These are phyloP conservation scores for Daldinia loculata DNA, from an alignment of 495 filamentous ascomycete species.

Conservation along the genomic window DNA sequence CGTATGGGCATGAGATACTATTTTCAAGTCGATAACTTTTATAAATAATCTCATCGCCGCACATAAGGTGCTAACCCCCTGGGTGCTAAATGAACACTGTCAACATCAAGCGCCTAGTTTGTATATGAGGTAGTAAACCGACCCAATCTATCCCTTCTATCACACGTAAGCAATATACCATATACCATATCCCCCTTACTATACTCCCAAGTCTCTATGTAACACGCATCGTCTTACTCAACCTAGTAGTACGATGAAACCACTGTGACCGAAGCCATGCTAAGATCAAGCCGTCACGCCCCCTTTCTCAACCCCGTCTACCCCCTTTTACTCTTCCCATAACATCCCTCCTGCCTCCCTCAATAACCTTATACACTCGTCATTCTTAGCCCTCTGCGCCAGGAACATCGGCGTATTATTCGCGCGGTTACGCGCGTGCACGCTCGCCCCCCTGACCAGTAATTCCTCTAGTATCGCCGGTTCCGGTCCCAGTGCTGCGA, in stretches of 20 bases:
- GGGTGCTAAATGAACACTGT: neutral
- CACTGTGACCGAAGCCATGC: too few species aligned
- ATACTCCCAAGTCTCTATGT: neutral
- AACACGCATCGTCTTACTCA: neutral
- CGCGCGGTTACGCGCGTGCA: constrained; percentile 82
- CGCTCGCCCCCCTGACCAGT: constrained; percentile 79
- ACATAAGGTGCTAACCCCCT: too few species aligned
- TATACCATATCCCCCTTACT: neutral
- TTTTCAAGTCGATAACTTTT: too few species aligned
- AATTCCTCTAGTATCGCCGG: constrained; percentile 73
- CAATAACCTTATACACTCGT: constrained; percentile 71
- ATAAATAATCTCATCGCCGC: too few species aligned
- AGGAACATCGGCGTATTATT: constrained; percentile 85
- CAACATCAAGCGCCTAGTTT: neutral
- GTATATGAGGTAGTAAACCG: neutral
- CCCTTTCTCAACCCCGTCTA: neutral
- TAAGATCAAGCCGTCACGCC: neutral
- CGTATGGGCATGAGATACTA: too few species aligned
- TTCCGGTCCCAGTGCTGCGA: constrained; percentile 61
- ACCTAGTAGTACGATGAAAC: too few species aligned
- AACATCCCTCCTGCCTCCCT: constrained; percentile 75
- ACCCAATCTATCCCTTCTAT: neutral
- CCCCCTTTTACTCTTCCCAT: constrained; percentile 39
- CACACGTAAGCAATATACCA: neutral
- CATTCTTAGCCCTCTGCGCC: constrained; percentile 65